phyloP scores from a whole-genome alignment of 1,284 basidiomycete species.

The Anthracocystis walkeri region DNA sequence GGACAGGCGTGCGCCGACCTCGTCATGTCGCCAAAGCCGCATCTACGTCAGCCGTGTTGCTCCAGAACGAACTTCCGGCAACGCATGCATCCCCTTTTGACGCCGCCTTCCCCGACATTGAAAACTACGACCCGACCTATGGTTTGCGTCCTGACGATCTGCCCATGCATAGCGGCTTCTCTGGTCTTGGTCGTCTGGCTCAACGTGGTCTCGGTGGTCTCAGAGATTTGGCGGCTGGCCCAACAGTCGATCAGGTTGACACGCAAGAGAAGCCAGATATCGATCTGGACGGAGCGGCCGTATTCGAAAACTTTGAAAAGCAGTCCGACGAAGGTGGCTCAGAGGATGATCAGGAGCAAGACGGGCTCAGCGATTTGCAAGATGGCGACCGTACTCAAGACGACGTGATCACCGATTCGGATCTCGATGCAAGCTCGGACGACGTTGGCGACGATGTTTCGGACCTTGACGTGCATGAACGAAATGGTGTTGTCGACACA shows the following conservation, averaged over 20 bases:
- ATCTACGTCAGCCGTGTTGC: slow-evolving; percentile 35
- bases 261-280: slow-evolving; percentile 9
- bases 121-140: slow-evolving; percentile 94
- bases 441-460: slow-evolving; percentile 40
- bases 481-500: slow-evolving; percentile 22
- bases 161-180: slow-evolving; percentile 76
- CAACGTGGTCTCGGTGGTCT: slow-evolving; percentile 46
- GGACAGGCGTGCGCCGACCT: slow-evolving; percentile 16
- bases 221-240: slow-evolving; percentile 39
- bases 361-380: slow-evolving; percentile 11
- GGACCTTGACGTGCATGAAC: slow-evolving; percentile 40
- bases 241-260: slow-evolving; percentile 2
- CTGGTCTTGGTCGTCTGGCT: slow-evolving; percentile 73
- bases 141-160: slow-evolving; percentile 79
- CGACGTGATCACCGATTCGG: slow-evolving; percentile 31
- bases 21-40: slow-evolving; percentile 39
- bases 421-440: slow-evolving; percentile 23
- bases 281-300: slow-evolving; percentile 33
- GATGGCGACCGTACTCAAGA: slow-evolving; percentile 20
- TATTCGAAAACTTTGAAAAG: slow-evolving; percentile 34
- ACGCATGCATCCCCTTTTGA: slow-evolving; percentile 41
- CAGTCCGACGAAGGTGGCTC: slow-evolving; percentile 23
- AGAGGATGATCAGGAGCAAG: slow-evolving; percentile 32
- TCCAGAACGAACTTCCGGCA: slow-evolving; percentile 26
- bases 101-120: slow-evolving; percentile 72